Conservation (phyloP, 306 rosid species). For the Comarum palustre region DNA sequence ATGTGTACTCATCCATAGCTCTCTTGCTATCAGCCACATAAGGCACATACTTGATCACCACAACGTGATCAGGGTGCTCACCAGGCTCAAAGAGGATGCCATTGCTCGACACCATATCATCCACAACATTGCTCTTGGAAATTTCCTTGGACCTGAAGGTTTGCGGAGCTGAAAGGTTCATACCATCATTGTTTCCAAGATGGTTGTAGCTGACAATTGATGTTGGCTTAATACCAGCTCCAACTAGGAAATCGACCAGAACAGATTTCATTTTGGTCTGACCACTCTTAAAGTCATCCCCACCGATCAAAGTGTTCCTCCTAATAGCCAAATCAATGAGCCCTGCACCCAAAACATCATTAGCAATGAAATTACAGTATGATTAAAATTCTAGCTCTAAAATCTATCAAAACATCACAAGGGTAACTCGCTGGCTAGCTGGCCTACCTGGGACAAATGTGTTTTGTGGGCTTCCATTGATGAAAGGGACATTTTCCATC, state of each 20-base stretch:
- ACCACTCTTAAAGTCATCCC: slow-evolving; percentile 98
- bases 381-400: not conserved
- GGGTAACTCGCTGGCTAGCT: not conserved
- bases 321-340: slow-evolving; percentile 79
- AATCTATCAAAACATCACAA: not conserved
- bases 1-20: slow-evolving; percentile 98
- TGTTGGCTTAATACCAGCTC: slow-evolving; percentile 99
- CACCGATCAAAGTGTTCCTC: slow-evolving; percentile 84
- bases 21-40: slow-evolving; percentile 97
- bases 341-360: slow-evolving; percentile 36
- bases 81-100: slow-evolving; percentile 86
- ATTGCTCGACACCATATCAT: slow-evolving; percentile 96
- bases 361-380: not conserved
- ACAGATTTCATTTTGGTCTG: slow-evolving; percentile 98
- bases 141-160: slow-evolving; percentile 97
- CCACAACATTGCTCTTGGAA: slow-evolving; percentile 96
- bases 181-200: slow-evolving; percentile 96
- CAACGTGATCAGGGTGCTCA: slow-evolving; percentile 98
- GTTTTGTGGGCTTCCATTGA: slow-evolving; percentile 98
- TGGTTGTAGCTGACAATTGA: slow-evolving; percentile 98
- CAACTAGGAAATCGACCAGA: slow-evolving; percentile 96
- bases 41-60: slow-evolving; percentile 97
- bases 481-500: slow-evolving; percentile 77
- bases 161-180: slow-evolving; percentile 98
- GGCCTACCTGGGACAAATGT: slow-evolving; percentile 87